Evolutionary conservation across 257 asterid genomes (phyloP).

Genomic region (Rubia yunnanensis): DNA sequence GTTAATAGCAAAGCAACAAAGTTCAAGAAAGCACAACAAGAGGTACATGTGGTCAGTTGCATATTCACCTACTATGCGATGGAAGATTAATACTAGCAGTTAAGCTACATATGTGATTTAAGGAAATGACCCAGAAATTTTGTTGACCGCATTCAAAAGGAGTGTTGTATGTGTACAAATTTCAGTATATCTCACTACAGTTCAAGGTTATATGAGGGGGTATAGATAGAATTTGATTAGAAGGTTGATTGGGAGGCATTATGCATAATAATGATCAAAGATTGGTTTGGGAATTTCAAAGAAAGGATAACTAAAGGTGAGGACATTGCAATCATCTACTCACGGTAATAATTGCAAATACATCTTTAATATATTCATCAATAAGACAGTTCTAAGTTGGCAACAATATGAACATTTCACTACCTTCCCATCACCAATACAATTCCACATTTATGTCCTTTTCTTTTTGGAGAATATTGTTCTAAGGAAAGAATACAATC

Average conservation of each 20-base stretch:
- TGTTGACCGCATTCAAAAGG: neutral
- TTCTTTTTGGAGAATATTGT: neutral
- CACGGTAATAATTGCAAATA: neutral
- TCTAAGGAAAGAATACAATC: too few relatives aligned
- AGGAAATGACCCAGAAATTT: neutral
- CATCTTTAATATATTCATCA: neutral
- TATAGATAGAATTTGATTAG: neutral
- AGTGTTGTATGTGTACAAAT: neutral
- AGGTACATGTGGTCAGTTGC: neutral
- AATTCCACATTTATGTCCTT: too few relatives aligned
- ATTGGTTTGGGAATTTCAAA: neutral
- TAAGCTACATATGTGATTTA: neutral
- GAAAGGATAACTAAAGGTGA: neutral
- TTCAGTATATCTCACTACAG: neutral
- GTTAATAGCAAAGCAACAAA: conserved; percentile 1
- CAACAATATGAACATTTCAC: neutral
- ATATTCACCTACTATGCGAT: neutral
- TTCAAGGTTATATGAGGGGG: neutral
- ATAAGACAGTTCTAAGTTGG: neutral
- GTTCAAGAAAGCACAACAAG: neutral
- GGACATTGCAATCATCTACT: neutral
- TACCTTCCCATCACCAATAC: neutral
- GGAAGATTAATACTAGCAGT: neutral
- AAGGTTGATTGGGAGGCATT: neutral
- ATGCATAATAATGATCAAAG: neutral